A percentile compares a stretch with the other conserved stretches of the same genome.
Evolutionary conservation across 345 rosid genomes (phyloP).

Genomic region (Eucalyptus urophylla): DNA sequence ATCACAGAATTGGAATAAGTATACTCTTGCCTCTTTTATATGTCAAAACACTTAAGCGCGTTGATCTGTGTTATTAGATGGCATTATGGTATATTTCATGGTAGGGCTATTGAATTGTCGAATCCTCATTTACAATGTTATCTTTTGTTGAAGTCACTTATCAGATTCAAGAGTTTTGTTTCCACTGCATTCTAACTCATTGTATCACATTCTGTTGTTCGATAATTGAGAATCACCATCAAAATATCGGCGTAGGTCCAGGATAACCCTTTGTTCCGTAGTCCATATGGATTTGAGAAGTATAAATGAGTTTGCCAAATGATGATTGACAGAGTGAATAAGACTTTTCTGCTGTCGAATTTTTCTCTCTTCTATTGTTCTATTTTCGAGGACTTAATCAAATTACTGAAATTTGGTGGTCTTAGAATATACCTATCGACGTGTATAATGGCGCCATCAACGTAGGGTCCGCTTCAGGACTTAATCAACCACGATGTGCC

Average conservation of each 20-base stretch:
- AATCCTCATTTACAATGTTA: neutral
- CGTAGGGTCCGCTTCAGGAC: neutral
- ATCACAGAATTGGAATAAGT: neutral
- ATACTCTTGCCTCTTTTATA: neutral
- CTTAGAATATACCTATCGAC: neutral
- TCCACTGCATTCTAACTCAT: neutral
- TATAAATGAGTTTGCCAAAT: neutral
- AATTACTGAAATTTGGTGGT: neutral
- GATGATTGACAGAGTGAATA: neutral
- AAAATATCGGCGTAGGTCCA: rapidly evolving
- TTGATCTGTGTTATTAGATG: neutral
- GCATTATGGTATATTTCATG: neutral
- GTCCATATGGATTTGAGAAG: neutral
- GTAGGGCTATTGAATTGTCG: neutral
- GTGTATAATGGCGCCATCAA: neutral
- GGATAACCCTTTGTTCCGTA: neutral
- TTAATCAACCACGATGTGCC: neutral
- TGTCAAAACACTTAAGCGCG: neutral
- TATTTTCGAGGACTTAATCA: neutral
- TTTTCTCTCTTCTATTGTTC: neutral
- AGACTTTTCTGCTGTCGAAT: neutral
- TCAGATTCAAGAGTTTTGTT: neutral
- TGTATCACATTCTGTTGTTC: neutral
- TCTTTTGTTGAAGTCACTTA: neutral
- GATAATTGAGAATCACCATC: neutral